These are phyloP conservation scores for Populus nigra DNA, from an alignment of 345 rosid genomes.

Conservation along the genomic window DNA sequence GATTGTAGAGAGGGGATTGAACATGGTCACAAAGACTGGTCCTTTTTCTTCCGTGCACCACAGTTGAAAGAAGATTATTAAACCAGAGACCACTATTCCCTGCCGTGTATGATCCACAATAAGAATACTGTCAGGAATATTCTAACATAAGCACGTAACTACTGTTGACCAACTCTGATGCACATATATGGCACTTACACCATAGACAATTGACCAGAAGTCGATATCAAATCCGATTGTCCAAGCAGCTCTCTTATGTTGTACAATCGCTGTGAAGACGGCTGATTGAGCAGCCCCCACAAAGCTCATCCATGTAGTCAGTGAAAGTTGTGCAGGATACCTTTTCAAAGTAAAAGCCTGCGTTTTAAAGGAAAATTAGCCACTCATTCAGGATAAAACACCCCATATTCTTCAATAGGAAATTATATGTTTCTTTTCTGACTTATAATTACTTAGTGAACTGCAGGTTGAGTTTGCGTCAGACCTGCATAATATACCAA, in stretches of 20 bases:
- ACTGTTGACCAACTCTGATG: background rate
- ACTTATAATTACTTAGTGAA: background rate
- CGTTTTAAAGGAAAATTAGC: conserved; percentile 6
- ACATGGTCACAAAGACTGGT: conserved; percentile 63
- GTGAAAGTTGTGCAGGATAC: conserved; percentile 62
- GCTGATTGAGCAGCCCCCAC: conserved; percentile 65
- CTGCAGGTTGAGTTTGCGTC: background rate
- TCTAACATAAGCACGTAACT: background rate
- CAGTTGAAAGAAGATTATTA: conserved; percentile 38
- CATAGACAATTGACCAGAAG: conserved; percentile 53
- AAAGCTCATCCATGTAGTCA: conserved; percentile 62
- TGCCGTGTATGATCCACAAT: conserved; percentile 17
- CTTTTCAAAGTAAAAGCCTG: conserved; percentile 57
- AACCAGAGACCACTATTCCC: conserved; percentile 59
- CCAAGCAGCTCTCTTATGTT: conserved; percentile 52
- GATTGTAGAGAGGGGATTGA: conserved; percentile 55
- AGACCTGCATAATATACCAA: conserved; percentile 71
- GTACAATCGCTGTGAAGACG: conserved; percentile 41
- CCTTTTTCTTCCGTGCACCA: conserved; percentile 64
- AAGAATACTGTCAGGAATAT: background rate
- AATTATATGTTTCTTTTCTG: no score
- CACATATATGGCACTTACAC: conserved; percentile 42
- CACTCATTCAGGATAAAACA: no score
- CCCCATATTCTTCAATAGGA: background rate
- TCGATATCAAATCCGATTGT: conserved; percentile 50